Conservation (phyloP, 352 stramenopile species). For the Elongisporangium undulatum region DNA sequence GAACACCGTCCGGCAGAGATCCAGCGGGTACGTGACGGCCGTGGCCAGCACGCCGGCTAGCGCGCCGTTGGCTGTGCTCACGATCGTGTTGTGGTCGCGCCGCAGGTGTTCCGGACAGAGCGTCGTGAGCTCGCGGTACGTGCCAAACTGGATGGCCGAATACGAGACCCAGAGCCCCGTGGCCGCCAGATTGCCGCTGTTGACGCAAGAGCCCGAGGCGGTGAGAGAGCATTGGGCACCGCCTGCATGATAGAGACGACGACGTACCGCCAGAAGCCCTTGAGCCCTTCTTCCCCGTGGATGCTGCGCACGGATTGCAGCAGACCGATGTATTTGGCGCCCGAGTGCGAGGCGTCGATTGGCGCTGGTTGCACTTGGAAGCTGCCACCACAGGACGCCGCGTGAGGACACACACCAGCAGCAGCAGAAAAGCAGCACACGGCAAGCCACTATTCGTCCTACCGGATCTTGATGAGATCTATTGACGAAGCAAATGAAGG, state of each 20-base stretch:
- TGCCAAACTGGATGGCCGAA: constrained; percentile 71
- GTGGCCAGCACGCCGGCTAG: constrained; percentile 86
- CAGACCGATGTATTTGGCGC: constrained; percentile 49
- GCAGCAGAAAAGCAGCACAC: neutral
- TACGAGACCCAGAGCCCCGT: constrained; percentile 81
- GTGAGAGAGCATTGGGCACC: neutral
- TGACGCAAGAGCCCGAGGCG: neutral
- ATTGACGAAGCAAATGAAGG: neutral
- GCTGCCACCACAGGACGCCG: constrained; percentile 6
- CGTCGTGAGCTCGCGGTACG: constrained; percentile 43
- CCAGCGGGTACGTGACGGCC: constrained; percentile 91
- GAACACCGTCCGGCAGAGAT: constrained; percentile 93
- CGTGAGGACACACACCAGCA: neutral
- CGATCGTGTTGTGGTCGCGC: constrained; percentile 16
- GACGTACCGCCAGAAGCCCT: constrained; percentile 68
- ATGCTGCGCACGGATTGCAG: constrained; percentile 59
- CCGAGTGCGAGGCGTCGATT: constrained; percentile 15
- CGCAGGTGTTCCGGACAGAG: constrained; percentile 25
- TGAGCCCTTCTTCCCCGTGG: constrained; percentile 73
- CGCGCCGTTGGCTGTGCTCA: constrained; percentile 83
- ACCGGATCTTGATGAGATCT: constrained; percentile 81
- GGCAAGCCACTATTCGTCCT: constrained; percentile 1
- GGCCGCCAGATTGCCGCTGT: constrained; percentile 62
- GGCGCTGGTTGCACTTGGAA: constrained; percentile 75
- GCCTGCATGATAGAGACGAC: neutral